Evolutionary conservation across 2,329 filamentous ascomycete genomes (phyloP).

Genomic region (Oidium heveae): DNA sequence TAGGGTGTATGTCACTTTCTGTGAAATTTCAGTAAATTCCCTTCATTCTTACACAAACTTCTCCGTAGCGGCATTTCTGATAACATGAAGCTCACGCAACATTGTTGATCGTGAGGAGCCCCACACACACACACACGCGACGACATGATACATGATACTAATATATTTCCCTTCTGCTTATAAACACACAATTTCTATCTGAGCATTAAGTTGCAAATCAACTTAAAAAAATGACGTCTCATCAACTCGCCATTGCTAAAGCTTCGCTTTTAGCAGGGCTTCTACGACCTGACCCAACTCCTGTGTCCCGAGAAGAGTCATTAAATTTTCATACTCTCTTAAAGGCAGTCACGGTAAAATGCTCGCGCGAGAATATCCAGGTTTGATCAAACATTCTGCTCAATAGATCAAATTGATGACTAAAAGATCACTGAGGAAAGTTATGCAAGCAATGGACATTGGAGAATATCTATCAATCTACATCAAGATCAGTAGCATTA

Average conservation of each 20-base stretch:
- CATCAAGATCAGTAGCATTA: constrained; percentile 37
- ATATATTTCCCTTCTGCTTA: no score
- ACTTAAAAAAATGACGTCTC: constrained; percentile 28
- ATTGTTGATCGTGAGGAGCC: no score
- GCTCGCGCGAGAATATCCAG: constrained; percentile 65
- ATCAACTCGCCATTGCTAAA: constrained; percentile 53
- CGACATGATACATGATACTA: no score
- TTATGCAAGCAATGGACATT: constrained; percentile 74
- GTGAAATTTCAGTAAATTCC: no score
- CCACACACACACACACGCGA: no score
- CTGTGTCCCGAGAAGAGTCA: constrained; percentile 43
- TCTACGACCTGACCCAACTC: constrained; percentile 46
- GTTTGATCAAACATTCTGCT: constrained; percentile 29
- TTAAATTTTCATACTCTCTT: constrained; percentile 41
- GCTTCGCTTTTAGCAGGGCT: constrained; percentile 52
- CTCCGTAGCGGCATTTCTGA: no score
- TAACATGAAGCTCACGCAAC: no score
- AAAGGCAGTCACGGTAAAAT: constrained; percentile 38
- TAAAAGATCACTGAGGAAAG: constrained; percentile 26
- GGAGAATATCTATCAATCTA: constrained; percentile 42
- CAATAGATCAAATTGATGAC: constrained; percentile 13
- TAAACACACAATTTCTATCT: no score
- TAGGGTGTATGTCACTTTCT: no score
- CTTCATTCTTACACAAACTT: no score
- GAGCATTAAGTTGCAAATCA: background rate